A percentile compares a stretch with the other conserved stretches of the same genome.
Evolutionary conservation across 2,329 filamentous ascomycete genomes (phyloP).

Genomic region (Penicillium rolfsii): DNA sequence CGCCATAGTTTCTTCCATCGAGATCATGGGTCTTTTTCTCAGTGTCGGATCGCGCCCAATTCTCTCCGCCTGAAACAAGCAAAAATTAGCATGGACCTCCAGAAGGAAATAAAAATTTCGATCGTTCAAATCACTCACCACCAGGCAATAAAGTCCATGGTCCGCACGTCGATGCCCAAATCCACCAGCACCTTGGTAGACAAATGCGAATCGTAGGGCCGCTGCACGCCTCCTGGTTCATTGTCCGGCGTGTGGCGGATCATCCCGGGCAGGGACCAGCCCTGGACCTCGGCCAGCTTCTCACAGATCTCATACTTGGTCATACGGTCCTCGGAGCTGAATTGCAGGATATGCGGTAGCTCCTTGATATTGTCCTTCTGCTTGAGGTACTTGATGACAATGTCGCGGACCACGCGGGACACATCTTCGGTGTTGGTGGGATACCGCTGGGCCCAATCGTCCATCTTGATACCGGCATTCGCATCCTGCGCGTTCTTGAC

Average conservation of each 20-base stretch:
- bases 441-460: slow-evolving; percentile 82
- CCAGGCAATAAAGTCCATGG: slow-evolving; percentile 77
- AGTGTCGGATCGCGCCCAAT: slow-evolving; percentile 27
- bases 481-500: slow-evolving; percentile 73
- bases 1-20: background rate
- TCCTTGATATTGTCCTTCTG: slow-evolving; percentile 52
- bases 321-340: slow-evolving; percentile 81
- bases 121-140: slow-evolving; percentile 58
- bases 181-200: slow-evolving; percentile 74
- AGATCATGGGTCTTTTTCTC: slow-evolving; percentile 7
- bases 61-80: slow-evolving; percentile 35
- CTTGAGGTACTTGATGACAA: slow-evolving; percentile 69
- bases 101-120: slow-evolving; percentile 3
- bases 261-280: slow-evolving; percentile 69
- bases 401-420: slow-evolving; percentile 74
- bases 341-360: slow-evolving; percentile 76
- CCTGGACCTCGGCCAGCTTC: slow-evolving; percentile 77
- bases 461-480: slow-evolving; percentile 70
- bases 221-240: slow-evolving; percentile 71
- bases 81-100: slow-evolving; percentile 18
- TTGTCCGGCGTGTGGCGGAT: slow-evolving; percentile 69
- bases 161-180: slow-evolving; percentile 73
- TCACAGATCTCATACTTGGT: slow-evolving; percentile 91
- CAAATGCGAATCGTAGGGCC: slow-evolving; percentile 87
- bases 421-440: slow-evolving; percentile 90